These are phyloP conservation scores for Strobilomyces confusus DNA, from an alignment of 768 basidiomycete species.

Conservation along the genomic window DNA sequence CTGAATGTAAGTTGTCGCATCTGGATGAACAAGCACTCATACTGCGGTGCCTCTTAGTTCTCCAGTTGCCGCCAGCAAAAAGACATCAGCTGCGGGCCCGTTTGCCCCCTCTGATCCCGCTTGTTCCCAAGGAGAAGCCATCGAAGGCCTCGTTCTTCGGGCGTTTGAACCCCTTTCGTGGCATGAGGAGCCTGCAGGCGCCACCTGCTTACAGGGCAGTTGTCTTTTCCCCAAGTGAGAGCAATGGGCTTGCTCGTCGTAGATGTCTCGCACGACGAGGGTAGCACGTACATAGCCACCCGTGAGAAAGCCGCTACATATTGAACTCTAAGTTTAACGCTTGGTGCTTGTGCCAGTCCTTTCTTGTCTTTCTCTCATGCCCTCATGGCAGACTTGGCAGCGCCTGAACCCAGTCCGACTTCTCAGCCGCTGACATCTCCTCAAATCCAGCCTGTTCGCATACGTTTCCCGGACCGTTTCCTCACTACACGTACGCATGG, in stretches of 20 bases:
- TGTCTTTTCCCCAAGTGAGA: slow-evolving; percentile 5
- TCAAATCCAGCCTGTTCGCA: slow-evolving; percentile 22
- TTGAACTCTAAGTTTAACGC: not conserved
- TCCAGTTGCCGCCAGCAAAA: not conserved
- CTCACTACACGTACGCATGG: slow-evolving; percentile 22
- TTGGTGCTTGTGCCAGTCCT: not conserved
- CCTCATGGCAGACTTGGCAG: slow-evolving; percentile 32
- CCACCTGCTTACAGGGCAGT: not conserved
- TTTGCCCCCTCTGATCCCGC: not conserved
- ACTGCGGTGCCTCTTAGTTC: slow-evolving; percentile 2
- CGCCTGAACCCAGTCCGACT: slow-evolving; percentile 17
- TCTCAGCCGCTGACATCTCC: slow-evolving; percentile 9
- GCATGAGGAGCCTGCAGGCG: not conserved
- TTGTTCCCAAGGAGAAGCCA: not conserved
- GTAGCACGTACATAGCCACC: not conserved
- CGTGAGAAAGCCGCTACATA: not conserved
- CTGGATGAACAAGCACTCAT: not conserved
- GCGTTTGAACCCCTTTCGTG: slow-evolving; percentile 13
- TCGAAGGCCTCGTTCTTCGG: slow-evolving; percentile 2
- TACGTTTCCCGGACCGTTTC: slow-evolving; percentile 34
- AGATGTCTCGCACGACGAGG: slow-evolving; percentile 9
- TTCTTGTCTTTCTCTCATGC: not conserved
- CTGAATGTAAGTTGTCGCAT: slow-evolving; percentile 1
- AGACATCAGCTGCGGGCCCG: not conserved
- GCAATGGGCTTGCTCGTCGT: slow-evolving; percentile 3